Evolutionary conservation across 257 asterid species (phyloP).

Genomic region (Vinca minor): DNA sequence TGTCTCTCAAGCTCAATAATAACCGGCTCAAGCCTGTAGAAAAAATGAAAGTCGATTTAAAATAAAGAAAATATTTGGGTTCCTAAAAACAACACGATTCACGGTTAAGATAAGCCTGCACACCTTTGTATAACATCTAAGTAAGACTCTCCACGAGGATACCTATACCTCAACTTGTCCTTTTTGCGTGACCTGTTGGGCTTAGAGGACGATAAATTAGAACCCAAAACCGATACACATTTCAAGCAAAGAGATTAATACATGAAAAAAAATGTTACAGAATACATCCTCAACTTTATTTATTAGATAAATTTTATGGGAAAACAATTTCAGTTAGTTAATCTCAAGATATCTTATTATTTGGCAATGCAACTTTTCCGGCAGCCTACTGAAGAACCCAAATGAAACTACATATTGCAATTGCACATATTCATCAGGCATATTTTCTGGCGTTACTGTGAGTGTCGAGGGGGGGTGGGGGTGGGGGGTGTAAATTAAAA

Average conservation of each 20-base stretch:
- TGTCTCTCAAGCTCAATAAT: constrained; percentile 97
- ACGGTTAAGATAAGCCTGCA: constrained; percentile 16
- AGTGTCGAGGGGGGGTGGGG: not conserved
- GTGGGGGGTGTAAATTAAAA: not conserved
- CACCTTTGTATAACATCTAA: constrained; percentile 98
- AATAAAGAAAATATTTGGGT: constrained; percentile 15
- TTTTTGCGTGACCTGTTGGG: constrained; percentile 68
- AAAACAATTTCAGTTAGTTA: not conserved
- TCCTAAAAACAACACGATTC: constrained; percentile 2
- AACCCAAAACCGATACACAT: constrained; percentile 5
- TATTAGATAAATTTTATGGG: not conserved
- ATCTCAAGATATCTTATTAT: not conserved
- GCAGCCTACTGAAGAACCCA: not conserved
- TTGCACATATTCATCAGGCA: constrained; percentile 97
- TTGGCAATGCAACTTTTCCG: not conserved
- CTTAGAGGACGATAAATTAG: constrained; percentile 8
- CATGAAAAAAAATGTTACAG: not conserved
- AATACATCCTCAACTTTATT: not conserved
- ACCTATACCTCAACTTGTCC: constrained; percentile 94
- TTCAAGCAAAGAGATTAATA: not conserved
- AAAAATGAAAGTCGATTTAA: constrained; percentile 3
- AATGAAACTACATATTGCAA: not conserved
- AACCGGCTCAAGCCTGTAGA: constrained; percentile 87
- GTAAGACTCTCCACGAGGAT: constrained; percentile 98
- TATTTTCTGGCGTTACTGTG: constrained; percentile 39